Percentiles rank a stretch among this genome's conserved stretches.
Conservation (phyloP, 495 filamentous ascomycete genomes). For the Tuber magnatum region DNA sequence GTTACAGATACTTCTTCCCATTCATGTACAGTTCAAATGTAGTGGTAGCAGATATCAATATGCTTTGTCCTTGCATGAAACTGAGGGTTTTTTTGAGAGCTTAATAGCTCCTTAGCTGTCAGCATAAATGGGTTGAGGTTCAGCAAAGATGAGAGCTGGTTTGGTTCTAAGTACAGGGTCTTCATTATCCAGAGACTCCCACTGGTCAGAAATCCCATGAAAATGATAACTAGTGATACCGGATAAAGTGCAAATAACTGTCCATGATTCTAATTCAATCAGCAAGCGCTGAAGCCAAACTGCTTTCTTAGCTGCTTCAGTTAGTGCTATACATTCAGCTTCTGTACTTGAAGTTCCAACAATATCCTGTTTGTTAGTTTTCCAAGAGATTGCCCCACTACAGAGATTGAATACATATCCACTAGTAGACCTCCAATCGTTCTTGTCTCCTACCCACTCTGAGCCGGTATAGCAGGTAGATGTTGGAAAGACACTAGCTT, state of each 20-base stretch:
- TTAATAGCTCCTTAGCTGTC: not conserved
- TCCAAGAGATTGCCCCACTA: slow-evolving; percentile 4
- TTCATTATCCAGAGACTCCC: not conserved
- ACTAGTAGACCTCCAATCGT: not conserved
- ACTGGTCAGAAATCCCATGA: not conserved
- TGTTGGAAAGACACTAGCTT: not conserved
- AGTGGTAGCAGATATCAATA: not conserved
- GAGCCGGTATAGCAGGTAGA: not conserved
- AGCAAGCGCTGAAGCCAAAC: not conserved
- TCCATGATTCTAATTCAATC: not conserved
- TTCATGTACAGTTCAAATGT: not conserved
- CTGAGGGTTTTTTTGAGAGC: not conserved
- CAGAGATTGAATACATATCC: slow-evolving; percentile 12
- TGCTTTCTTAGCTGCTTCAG: slow-evolving; percentile 1
- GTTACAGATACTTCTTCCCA: not conserved
- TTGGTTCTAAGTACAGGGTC: too few relatives aligned
- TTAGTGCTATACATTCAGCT: slow-evolving; percentile 20
- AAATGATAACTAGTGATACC: not conserved
- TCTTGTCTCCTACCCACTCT: not conserved
- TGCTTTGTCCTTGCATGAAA: not conserved
- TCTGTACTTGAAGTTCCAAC: slow-evolving; percentile 13
- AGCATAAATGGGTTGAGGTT: not conserved
- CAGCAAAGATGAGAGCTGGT: not conserved
- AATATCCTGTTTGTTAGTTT: slow-evolving; percentile 14
- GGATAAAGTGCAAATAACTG: not conserved